These are phyloP conservation scores for Daldinia loculata DNA, from an alignment of 495 filamentous ascomycete species.

Conservation along the genomic window DNA sequence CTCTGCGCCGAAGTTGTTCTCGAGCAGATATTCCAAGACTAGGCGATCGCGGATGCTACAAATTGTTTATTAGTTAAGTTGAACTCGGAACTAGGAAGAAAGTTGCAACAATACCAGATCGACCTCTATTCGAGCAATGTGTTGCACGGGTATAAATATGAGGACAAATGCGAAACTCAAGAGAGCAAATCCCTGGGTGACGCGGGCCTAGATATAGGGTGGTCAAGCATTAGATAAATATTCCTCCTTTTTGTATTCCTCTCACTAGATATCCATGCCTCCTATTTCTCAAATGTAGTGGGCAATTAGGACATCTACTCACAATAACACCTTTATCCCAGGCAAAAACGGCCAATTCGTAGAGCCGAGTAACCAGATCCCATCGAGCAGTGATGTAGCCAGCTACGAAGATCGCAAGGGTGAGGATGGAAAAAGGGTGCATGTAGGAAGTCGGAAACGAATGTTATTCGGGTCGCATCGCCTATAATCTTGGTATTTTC, in stretches of 20 bases:
- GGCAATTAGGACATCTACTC: conserved; percentile 49
- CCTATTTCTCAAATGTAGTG: conserved; percentile 5
- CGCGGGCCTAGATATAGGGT: conserved; percentile 49
- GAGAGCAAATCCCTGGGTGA: conserved; percentile 53
- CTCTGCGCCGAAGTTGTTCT: conserved; percentile 91
- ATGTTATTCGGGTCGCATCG: conserved; percentile 42
- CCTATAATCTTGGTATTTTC: conserved; percentile 8
- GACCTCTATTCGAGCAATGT: conserved; percentile 55
- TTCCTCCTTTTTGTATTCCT: background rate
- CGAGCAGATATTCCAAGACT: conserved; percentile 89
- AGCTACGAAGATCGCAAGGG: conserved; percentile 96
- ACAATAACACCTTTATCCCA: conserved; percentile 99
- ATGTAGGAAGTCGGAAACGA: conserved; percentile 59
- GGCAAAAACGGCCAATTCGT: conserved; percentile 95
- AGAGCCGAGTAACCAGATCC: conserved; percentile 94
- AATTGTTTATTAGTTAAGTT: conserved; percentile 15
- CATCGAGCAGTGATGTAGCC: conserved; percentile 99
- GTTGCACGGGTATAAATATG: conserved; percentile 58
- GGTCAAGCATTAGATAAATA: conserved; percentile 16
- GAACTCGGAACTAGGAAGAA: background rate
- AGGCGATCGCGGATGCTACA: conserved; percentile 83
- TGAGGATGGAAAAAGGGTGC: conserved; percentile 95
- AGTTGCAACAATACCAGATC: conserved; percentile 50
- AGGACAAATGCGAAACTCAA: conserved; percentile 54
- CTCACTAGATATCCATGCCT: background rate